Evolutionary conservation across 805 yeast species (phyloP), one percentile per base, ranked within the genome.

Genomic region (Pichia membranifaciens): DNA sequence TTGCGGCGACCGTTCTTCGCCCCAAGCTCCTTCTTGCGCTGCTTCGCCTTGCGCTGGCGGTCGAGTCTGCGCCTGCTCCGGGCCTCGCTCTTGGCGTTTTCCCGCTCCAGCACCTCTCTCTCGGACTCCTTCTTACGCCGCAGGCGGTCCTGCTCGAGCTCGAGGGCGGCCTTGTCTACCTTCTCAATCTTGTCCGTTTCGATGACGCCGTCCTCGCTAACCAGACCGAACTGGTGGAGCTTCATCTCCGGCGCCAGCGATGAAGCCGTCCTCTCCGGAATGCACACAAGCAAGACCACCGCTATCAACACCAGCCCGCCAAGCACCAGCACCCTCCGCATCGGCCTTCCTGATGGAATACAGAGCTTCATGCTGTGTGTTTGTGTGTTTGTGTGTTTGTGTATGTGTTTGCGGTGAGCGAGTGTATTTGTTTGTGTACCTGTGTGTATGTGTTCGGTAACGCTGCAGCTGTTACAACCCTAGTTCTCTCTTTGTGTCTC

Each of bases 171-270:
- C 16, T 41, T 41, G 22, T 41, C 43, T 15, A 43, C 16, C 34
- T 44, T 38, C 36, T 45, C 44, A 23, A 45, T 20, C 17, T 28
- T 16, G 22, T 41, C 22, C 15, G 34, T 21, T 39, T 45, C 44
- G 4, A 45, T 22, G 18, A 25, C 29, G 13, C 48, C 48, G 15
- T 45, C 48, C 16, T 45, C 48, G 12, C 44, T 39, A 5, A 43
- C 46, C 16, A 43, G 31, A 6, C 46, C 46, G 16, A 35, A 43
- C 20, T 34, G 21, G 28, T 43, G 46, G n/a, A 43, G 33, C 22
- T 41, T 34, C 16, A 29, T 31, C 6, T 16, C 9, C 9, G 43
- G 43, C 3, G 29, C 36, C 9, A 41, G 10, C 4, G n/a, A n/a
- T 5, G n/a, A 15, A 18, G 8, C 17, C n/a, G 21, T 22, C 16